A percentile compares a stretch with the other conserved stretches of the same genome.
Conservation (phyloP, 495 filamentous ascomycete genomes). For the Paragyromitra xinjiangensis region DNA sequence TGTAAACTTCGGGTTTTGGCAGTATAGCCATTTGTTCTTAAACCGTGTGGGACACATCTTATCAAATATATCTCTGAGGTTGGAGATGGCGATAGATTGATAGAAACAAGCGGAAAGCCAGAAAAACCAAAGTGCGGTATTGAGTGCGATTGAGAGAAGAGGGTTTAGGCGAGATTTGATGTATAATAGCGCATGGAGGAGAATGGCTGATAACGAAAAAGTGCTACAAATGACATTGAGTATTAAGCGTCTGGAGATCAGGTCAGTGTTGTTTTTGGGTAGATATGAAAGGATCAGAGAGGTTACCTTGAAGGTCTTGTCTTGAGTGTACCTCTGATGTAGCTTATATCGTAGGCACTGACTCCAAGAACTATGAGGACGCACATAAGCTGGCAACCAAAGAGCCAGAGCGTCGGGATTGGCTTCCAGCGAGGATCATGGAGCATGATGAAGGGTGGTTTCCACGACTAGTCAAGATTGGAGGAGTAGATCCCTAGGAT, state of each 20-base stretch:
- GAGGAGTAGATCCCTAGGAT: background rate
- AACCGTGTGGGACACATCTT: constrained; percentile 38
- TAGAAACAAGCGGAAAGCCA: constrained; percentile 40
- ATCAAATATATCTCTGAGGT: constrained; percentile 31
- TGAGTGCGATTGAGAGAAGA: constrained; percentile 32
- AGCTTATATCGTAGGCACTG: constrained; percentile 40
- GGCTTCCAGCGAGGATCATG: constrained; percentile 42
- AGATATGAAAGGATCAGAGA: too few relatives aligned
- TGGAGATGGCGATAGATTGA: constrained; percentile 30
- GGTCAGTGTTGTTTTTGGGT: background rate
- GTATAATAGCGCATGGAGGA: constrained; percentile 16
- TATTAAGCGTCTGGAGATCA: constrained; percentile 19
- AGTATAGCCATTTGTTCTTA: constrained; percentile 43
- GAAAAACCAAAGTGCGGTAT: constrained; percentile 39
- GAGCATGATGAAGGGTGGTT: constrained; percentile 16
- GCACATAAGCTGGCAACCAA: constrained; percentile 35
- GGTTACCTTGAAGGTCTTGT: constrained; percentile 23
- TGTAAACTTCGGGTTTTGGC: constrained; percentile 47
- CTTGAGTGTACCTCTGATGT: constrained; percentile 11
- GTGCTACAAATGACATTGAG: constrained; percentile 42
- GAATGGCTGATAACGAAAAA: constrained; percentile 13
- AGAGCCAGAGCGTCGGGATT: constrained; percentile 38
- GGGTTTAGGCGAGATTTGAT: constrained; percentile 25
- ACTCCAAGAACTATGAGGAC: constrained; percentile 36
- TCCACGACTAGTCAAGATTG: background rate